These are phyloP conservation scores for Epichloe amarillans DNA, from an alignment of 2,329 filamentous ascomycete genomes.

Conservation along the genomic window DNA sequence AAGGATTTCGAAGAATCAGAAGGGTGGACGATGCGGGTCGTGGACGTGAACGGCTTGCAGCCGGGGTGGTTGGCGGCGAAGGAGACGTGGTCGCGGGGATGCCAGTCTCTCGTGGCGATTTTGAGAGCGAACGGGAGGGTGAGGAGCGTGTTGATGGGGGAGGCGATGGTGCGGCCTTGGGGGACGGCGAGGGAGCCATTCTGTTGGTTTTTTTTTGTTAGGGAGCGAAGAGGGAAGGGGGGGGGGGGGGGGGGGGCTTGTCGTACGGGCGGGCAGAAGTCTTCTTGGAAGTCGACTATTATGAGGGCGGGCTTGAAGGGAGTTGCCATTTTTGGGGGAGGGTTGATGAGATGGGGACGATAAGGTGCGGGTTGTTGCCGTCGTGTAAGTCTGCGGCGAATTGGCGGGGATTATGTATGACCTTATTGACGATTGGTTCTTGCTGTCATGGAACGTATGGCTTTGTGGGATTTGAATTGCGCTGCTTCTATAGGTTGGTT, in stretches of 20 bases:
- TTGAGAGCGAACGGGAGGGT: conserved; percentile 55
- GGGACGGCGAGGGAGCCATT: conserved; percentile 73
- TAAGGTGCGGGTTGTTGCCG: too few relatives aligned
- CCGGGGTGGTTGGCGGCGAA: conserved; percentile 69
- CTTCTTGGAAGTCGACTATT: conserved; percentile 82
- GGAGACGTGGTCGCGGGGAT: conserved; percentile 71
- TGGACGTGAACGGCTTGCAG: conserved; percentile 55
- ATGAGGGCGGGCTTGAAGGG: conserved; percentile 42
- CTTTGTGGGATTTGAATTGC: too few relatives aligned
- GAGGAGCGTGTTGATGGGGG: conserved; percentile 63
- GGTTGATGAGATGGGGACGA: background rate
- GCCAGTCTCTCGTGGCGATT: conserved; percentile 86
- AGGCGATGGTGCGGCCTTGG: conserved; percentile 55
- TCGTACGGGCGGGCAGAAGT: conserved; percentile 76
- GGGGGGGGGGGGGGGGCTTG: background rate
- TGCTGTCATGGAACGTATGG: too few relatives aligned
- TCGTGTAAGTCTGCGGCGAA: too few relatives aligned
- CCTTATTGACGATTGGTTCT: too few relatives aligned
- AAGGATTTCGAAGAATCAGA: conserved; percentile 48
- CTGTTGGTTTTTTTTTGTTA: conserved; percentile 28
- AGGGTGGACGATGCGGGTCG: conserved; percentile 53
- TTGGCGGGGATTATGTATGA: too few relatives aligned
- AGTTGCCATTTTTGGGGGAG: background rate
- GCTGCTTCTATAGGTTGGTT: too few relatives aligned
- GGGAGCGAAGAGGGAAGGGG: background rate